These are phyloP conservation scores for Apiotrichum akiyoshidainum DNA, from an alignment of 1,284 basidiomycete species.

Conservation along the genomic window DNA sequence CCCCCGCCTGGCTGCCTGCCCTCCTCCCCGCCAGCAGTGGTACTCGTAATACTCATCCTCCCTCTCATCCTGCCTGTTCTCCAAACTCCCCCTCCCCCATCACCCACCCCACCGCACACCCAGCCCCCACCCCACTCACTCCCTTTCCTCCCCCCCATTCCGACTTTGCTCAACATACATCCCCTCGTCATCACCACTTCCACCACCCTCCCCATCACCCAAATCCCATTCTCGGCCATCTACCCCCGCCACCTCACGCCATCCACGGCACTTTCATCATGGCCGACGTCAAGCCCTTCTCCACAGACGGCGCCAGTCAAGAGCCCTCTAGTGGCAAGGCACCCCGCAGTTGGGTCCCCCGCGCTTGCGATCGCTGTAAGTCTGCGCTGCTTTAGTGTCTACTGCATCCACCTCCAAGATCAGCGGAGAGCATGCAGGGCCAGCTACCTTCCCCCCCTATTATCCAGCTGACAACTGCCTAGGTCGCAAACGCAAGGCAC, in stretches of 20 bases:
- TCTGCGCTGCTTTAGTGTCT: background rate
- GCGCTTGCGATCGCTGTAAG: conserved; percentile 33
- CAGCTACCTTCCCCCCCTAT: background rate
- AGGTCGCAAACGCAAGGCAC: conserved; percentile 36
- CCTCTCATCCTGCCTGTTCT: too few relatives aligned
- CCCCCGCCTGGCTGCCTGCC: too few relatives aligned
- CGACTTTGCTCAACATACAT: background rate
- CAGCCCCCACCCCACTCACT: background rate
- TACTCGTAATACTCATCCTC: too few relatives aligned
- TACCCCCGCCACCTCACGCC: too few relatives aligned
- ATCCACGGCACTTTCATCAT: background rate
- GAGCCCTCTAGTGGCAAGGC: conserved; percentile 26
- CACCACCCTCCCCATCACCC: too few relatives aligned
- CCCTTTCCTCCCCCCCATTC: background rate
- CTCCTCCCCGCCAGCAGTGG: too few relatives aligned
- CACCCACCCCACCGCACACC: background rate
- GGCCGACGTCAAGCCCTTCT: conserved; percentile 5
- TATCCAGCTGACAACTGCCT: background rate
- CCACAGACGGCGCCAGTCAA: conserved; percentile 9
- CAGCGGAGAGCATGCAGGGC: background rate
- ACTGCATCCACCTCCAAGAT: background rate
- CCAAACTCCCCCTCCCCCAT: too few relatives aligned
- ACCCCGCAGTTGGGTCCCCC: conserved; percentile 26
- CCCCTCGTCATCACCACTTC: background rate
- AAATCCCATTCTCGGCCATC: too few relatives aligned